Base-by-base conservation (phyloP, 2,329 filamentous ascomycete species). In the Trichoderma sp. region DNA sequence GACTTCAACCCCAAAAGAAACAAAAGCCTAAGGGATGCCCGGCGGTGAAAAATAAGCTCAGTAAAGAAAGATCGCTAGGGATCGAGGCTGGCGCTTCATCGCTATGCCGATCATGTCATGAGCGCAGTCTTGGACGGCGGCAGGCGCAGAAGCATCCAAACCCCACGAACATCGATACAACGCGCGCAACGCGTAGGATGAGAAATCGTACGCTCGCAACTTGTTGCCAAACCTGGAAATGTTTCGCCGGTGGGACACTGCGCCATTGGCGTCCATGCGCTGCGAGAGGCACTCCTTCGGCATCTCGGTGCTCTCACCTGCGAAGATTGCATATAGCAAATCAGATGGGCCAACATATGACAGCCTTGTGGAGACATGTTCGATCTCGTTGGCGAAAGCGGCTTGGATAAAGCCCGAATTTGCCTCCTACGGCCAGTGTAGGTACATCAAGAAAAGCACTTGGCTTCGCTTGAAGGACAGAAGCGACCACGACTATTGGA, bases 211-310 rank as follows among this genome's bases (percentile, higher is more conserved):
- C 7, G 67, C 52, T 10, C 67, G 58, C 4, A 61, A 65, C 3
- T 50, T 9, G 17, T 64, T 26, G 5, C 28, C 21, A 7, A 65
- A 50, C 4, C 44, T 56, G 24, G 17, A 58, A 50, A 17, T 72
- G 70, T 9, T 75, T 4, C 72, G 74, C 28, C 78, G 75, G 12
- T 78, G 77, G 17, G 77, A 63, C 15, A 77, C 74, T 39, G 78
- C 78, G 41, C 76, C 77, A 44, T 76, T 74, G 60, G 77, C 78
- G 60, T 79, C 78, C 24, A 14, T 14, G 34, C 44, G 52, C 34
- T 56, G 68, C 71, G 63, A 81, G 79, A 4, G 76, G 75, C 58
- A 80, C 24, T 28, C 26, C 24, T 54, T 59, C 1, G 47, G 54
- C 12, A 45, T 28, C n/a, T 43, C 57, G 2, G 62, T 56, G 15